phyloP scores from a whole-genome alignment of 139 green algal species.

The Pleodorina starrii region DNA sequence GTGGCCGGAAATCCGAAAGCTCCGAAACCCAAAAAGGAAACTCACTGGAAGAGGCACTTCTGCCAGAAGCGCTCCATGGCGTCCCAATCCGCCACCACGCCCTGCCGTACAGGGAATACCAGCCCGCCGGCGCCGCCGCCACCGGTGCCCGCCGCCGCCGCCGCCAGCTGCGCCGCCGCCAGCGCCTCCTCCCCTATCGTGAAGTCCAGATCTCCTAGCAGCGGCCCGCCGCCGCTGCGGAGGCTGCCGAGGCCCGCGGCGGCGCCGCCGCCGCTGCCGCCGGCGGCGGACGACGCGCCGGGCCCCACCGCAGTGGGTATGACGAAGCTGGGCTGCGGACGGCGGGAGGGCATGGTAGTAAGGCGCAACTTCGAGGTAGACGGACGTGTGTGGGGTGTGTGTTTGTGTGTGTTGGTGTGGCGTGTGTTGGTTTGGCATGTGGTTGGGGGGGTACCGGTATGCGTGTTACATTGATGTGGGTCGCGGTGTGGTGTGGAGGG shows the following conservation, averaged over 20 bases:
- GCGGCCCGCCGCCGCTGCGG: neutral
- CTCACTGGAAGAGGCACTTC: conserved; percentile 78
- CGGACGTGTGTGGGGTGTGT: too few species aligned
- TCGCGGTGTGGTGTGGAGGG: too few species aligned
- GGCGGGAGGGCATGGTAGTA: neutral
- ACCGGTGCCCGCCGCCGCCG: neutral
- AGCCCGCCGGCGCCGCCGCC: conserved; percentile 51
- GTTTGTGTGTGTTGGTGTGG: too few species aligned
- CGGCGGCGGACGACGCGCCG: neutral
- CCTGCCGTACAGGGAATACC: conserved; percentile 74
- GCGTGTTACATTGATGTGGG: too few species aligned
- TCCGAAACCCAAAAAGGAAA: too few species aligned
- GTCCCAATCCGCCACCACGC: conserved; percentile 82
- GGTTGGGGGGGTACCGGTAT: too few species aligned
- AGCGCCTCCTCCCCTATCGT: conserved; percentile 76
- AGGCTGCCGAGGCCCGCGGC: neutral
- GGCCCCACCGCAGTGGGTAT: conserved; percentile 74
- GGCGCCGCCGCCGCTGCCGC: neutral
- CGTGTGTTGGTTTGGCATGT: too few species aligned
- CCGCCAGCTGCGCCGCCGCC: conserved; percentile 37
- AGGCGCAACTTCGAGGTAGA: too few species aligned
- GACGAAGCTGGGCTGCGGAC: conserved; percentile 70
- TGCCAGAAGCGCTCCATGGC: conserved; percentile 84
- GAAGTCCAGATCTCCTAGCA: conserved; percentile 80
- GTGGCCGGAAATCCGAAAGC: too few species aligned